Conservation (phyloP, 1,139 yeast genomes). For the Lodderomyces beijingensis region DNA sequence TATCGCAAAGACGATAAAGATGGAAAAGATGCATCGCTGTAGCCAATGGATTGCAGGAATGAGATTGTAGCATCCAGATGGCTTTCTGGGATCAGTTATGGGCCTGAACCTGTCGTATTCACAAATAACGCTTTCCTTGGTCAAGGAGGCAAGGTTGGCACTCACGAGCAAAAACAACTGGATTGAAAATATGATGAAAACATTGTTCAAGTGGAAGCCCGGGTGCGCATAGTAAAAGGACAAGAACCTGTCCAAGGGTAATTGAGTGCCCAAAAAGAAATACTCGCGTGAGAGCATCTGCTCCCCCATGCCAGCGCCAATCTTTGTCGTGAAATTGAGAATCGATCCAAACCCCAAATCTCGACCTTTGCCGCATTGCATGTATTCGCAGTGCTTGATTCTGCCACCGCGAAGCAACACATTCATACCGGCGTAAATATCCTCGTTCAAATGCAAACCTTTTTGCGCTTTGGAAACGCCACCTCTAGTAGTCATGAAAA, state of each 20-base stretch:
- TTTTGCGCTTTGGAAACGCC: conserved; percentile 88
- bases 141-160: conserved; percentile 44
- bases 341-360: conserved; percentile 86
- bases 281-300: conserved; percentile 82
- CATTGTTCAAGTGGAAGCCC: conserved; percentile 53
- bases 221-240: conserved; percentile 89
- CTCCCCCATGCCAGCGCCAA: conserved; percentile 96
- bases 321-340: conserved; percentile 78
- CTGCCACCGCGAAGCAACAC: conserved; percentile 79
- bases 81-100: conserved; percentile 42
- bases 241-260: conserved; percentile 75
- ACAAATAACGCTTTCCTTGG: conserved; percentile 43
- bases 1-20: conserved; percentile 45
- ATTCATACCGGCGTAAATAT: conserved; percentile 87
- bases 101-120: conserved; percentile 43
- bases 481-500: conserved; percentile 87
- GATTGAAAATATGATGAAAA: conserved; percentile 46
- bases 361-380: conserved; percentile 89
- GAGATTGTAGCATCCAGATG: conserved; percentile 44
- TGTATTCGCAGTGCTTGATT: conserved; percentile 83
- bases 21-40: conserved; percentile 45
- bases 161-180: conserved; percentile 44
- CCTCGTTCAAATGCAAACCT: conserved; percentile 83
- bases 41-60: conserved; percentile 51
- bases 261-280: conserved; percentile 71